phyloP scores from a whole-genome alignment of 129 eudicot species.

The Lactuca sativa region DNA sequence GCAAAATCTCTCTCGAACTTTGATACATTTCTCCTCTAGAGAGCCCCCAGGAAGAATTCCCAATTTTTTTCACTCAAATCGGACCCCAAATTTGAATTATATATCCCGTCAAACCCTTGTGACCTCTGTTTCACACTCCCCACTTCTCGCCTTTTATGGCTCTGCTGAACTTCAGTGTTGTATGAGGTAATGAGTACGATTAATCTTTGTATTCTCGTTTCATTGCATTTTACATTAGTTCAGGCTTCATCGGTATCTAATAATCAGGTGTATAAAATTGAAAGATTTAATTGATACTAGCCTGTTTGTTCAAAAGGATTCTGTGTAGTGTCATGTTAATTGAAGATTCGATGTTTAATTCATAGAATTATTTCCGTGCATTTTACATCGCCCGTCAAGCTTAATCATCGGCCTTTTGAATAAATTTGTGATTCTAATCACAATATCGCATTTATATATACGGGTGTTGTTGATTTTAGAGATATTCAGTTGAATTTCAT shows the following conservation, averaged over 20 bases:
- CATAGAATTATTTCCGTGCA: conserved; percentile 2
- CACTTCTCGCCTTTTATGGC: conserved; percentile 11
- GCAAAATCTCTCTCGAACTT: conserved; percentile 13
- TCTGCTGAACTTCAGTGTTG: conserved; percentile 15
- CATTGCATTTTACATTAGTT: conserved; percentile 11
- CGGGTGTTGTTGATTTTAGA: conserved; percentile 7
- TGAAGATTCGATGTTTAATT: not conserved
- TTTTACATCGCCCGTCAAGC: conserved; percentile 23
- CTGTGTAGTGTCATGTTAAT: not conserved
- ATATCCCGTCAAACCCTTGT: conserved; percentile 1
- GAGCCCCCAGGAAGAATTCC: conserved; percentile 9
- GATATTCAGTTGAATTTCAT: conserved; percentile 7
- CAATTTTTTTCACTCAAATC: conserved; percentile 25
- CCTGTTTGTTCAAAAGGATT: conserved; percentile 6
- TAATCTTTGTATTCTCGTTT: conserved; percentile 3
- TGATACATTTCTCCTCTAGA: conserved; percentile 18
- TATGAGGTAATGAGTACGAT: conserved; percentile 25
- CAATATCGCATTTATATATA: not conserved
- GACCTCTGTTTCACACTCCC: not conserved
- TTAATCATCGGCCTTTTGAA: conserved; percentile 18
- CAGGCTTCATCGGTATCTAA: not conserved
- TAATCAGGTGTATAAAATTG: not conserved
- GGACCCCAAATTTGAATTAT: conserved; percentile 8
- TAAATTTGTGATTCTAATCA: conserved; percentile 8
- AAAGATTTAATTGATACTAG: conserved; percentile 1